Base-by-base conservation (phyloP, 306 rosid genomes). In the Prosopis cineraria region DNA sequence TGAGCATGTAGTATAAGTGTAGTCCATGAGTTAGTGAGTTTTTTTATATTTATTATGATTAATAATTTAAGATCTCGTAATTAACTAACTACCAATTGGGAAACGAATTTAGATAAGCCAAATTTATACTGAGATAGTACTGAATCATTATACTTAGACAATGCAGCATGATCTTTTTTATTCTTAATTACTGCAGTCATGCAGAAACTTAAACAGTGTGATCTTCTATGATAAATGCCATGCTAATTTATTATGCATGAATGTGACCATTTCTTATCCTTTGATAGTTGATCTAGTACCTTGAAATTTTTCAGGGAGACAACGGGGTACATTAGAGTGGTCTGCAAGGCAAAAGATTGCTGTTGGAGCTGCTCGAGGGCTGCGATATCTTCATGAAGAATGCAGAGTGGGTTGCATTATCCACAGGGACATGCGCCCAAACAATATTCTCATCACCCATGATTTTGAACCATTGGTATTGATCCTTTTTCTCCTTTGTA, bases 401-500 rank as follows among this genome's bases (percentile, higher is more conserved):
- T 96, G 99, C 84, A 88, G 99, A 83, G 98, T 96, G 34, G 99
- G 99, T 77, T 96, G 98, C 89, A 96, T 96, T 72, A 93, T 96
- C 72, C 99, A 96, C 85, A 97, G 98, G 62, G 99, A 93, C 81
- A 93, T 96, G 99, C 88, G 99, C 39, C 99, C 99, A 48, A 96
- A 96, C 83, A 96, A 96, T 91, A 96, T 96, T 82, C 99, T 96
- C 14, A 90, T 96, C 78, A 96, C 99, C 73, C 99, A 96, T 88
- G 98, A 96, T 87, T 96, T 96, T 88, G 98, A 96, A 53, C 98
- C 99, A 66, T 80, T 96, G 93, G 99, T 96, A 90, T 20, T 55
- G 52, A 48, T 44, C 47, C 17, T 44, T 40, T 30, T 16, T 41
- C 48, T 52, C 36, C 14, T 37, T 44, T 44, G 22, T 56, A 19